phyloP scores from a whole-genome alignment of 495 filamentous ascomycete genomes.

The Margaritispora aquatica region DNA sequence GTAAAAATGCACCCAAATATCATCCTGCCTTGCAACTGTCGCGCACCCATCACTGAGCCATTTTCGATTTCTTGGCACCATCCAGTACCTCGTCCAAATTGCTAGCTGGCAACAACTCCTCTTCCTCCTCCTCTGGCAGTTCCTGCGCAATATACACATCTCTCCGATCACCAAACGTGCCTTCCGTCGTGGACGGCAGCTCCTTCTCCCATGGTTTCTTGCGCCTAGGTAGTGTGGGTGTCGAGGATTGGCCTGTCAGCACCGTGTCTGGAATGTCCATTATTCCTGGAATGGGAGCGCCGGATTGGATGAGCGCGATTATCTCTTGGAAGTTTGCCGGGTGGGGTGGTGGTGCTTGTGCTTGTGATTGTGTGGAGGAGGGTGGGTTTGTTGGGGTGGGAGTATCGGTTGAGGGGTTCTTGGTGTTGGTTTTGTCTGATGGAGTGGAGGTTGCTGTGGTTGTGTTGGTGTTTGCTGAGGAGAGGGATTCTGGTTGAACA shows the following conservation, averaged over 20 bases:
- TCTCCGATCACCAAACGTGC: conserved; percentile 22
- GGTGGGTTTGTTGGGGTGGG: too few species aligned
- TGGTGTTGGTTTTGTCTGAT: neutral
- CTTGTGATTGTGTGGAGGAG: neutral
- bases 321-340: conserved; percentile 85
- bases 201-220: conserved; percentile 78
- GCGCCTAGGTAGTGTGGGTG: conserved; percentile 43
- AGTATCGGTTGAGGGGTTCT: neutral
- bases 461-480: neutral
- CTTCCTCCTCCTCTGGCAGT: conserved; percentile 14
- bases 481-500: neutral
- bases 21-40: too few species aligned
- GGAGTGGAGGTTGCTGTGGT: neutral
- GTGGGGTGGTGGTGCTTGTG: conserved; percentile 50
- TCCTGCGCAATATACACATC: conserved; percentile 22
- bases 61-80: too few species aligned
- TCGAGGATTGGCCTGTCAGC: conserved; percentile 56
- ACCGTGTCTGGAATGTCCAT: conserved; percentile 82
- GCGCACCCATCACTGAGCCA: too few species aligned
- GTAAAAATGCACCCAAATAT: too few species aligned
- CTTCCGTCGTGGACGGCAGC: conserved; percentile 8
- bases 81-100: neutral
- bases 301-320: conserved; percentile 78
- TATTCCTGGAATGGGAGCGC: conserved; percentile 83
- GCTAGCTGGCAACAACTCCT: neutral